Base-by-base conservation (phyloP, 2,329 filamentous ascomycete genomes). In the Phyllosticta paracitricarpa region DNA sequence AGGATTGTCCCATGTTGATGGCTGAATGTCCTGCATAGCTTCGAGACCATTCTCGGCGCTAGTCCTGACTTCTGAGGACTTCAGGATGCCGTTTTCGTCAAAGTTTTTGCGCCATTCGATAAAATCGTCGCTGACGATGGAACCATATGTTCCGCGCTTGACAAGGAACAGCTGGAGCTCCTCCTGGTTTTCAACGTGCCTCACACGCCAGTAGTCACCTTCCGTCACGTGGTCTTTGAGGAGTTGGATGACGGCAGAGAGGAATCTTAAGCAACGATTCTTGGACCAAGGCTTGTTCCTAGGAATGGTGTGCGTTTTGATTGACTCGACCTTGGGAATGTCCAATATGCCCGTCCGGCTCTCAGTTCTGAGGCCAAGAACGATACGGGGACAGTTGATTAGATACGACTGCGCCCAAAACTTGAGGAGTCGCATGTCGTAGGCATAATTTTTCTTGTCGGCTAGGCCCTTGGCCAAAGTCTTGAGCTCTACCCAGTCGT, bases 331-430 rank as follows among this genome's bases (percentile, higher is more conserved):
- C 12, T 83, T 80, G 56, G 81, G 60, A 14, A 26, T 24, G 4
- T 53, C 80, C 24, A 99, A 78, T 59, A 89, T 82, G 7, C 94
- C 93, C 61, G 86, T 70, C 61, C 81, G 84, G 35, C 83, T 86
- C 56, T 53, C 40, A 9, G 40, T 48, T 5, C 94, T 86, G 72
- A 94, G 97, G 0, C 94, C 94, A 30, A 99, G 89, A 54, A 97
- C 85, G 65, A 99, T 90, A 66, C 87, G 94, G 0, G 91, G 91
- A 0, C 97, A 92, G 51, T 93, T 93, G 1, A 99, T 85, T 2
- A 99, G 80, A 70, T 96, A 99, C 0, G 89, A 96, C 73, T 97
- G 94, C 14, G 93, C 90, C 94, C 94, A 99, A 76, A 93, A 96
- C 70, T 95, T 95, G 75, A 96, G 83, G 60, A 97, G 81, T 72